These are phyloP conservation scores for Oryza longistaminata DNA, from an alignment of 176 grass and related monocot species.

Conservation along the genomic window DNA sequence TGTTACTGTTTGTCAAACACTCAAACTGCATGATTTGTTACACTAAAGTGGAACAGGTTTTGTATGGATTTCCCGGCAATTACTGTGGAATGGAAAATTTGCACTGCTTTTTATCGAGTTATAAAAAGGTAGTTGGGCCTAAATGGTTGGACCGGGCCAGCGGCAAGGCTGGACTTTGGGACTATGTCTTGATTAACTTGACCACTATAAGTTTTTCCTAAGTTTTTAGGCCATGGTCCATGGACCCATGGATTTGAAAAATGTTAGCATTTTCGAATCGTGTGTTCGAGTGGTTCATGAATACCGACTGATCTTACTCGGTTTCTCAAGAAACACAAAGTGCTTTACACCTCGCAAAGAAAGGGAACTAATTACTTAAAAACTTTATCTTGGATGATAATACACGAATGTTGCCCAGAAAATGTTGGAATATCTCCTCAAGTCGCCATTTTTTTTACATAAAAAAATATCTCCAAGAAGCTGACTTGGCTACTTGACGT, in stretches of 20 bases:
- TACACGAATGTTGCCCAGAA: not conserved
- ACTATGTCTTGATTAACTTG: not conserved
- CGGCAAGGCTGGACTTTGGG: not conserved
- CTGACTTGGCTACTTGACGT: not conserved
- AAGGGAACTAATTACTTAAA: not conserved
- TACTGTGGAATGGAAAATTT: not conserved
- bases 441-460: not conserved
- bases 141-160: slow-evolving; percentile 8
- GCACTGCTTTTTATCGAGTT: not conserved
- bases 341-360: not conserved
- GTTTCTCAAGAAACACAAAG: not conserved
- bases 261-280: not conserved
- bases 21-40: not conserved
- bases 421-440: not conserved
- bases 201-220: not conserved
- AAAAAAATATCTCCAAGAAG: not conserved
- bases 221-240: slow-evolving; percentile 6
- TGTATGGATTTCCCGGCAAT: not conserved
- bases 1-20: not conserved
- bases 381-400: not conserved
- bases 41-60: not conserved
- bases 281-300: not conserved
- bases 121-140: not conserved
- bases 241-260: not conserved
- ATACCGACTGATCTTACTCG: not conserved